Percentiles rank a stretch among this genome's conserved stretches.
phyloP scores from a whole-genome alignment of 2,329 filamentous ascomycete genomes.

The Sclerotinia spermophila region DNA sequence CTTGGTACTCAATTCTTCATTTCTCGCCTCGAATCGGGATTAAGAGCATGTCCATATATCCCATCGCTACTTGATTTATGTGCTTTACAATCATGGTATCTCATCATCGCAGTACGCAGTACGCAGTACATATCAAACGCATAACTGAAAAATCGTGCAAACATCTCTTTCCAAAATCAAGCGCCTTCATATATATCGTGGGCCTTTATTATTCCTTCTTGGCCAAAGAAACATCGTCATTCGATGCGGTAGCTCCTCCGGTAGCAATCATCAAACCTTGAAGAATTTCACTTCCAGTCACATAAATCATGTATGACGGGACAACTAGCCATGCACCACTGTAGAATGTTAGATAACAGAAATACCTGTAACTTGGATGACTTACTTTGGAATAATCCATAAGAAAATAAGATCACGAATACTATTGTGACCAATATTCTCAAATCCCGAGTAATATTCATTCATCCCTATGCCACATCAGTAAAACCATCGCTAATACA shows the following conservation, averaged over 20 bases:
- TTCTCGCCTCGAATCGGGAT: not conserved
- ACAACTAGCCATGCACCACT: constrained; percentile 64
- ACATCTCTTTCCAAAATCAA: not conserved
- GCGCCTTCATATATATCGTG: not conserved
- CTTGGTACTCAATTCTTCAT: not conserved
- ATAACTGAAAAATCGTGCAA: not conserved
- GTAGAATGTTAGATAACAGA: not conserved
- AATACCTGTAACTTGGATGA: constrained; percentile 22
- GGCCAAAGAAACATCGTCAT: constrained; percentile 26
- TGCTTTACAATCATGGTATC: not conserved
- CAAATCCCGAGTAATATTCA: constrained; percentile 57
- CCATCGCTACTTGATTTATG: not conserved
- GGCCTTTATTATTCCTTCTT: constrained; percentile 21
- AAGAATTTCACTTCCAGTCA: constrained; percentile 59
- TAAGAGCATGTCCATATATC: not conserved
- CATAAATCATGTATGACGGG: constrained; percentile 58
- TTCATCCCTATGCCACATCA: constrained; percentile 48
- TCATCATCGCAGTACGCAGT: not conserved
- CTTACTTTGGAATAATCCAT: constrained; percentile 66
- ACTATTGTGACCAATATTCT: constrained; percentile 60
- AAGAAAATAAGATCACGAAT: constrained; percentile 49
- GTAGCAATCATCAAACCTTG: constrained; percentile 50
- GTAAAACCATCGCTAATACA: not conserved
- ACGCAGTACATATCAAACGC: not conserved
- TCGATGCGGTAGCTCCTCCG: constrained; percentile 25